Evolutionary conservation across 192 early-diverging fungal species (phyloP), one percentile per base, ranked within the genome.

Genomic region (Backusella westeae): DNA sequence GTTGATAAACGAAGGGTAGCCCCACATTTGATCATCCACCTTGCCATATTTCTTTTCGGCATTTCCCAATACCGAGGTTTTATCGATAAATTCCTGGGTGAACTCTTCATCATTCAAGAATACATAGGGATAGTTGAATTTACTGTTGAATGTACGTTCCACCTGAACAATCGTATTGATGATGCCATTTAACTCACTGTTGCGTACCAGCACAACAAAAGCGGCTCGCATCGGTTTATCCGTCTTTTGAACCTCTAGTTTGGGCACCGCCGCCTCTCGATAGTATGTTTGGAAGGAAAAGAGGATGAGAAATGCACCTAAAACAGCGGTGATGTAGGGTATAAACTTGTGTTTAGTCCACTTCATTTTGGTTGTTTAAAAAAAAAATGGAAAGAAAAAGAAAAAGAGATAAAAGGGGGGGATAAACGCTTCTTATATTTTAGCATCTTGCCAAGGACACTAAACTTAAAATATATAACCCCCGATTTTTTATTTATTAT

Each of bases 101-200:
- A 97, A 96, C 0, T 85, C 82, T 21, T 86, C 87, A 52, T 97
- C 91, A 83, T 97, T 97, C 49, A 97, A 82, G 78, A 96, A 96
- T 41, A 97, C 92, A 84, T 94, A 97, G 0, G 94, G 95, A 78
- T 97, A 97, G 73, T 92, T 85, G 84, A 89, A 94, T 66, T 89
- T 87, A 36, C 74, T 56, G 75, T 97, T 97, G 77, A 95, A 96
- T 34, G 92, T 85, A 65, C 92, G 87, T 75, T 97, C 94, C 17
- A 96, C 78, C 72, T 94, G 89, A 29, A 77, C 80, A 72, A 96
- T 86, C 0, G 92, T 82, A 14, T 76, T 74, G 8, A 79, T 67
- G 59, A 94, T 83, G 7, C 87, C 90, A 23, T 87, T 59, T 29
- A 93, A 56, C 73, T 96, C 95, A 7, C 77, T 77, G 52, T 96